These are phyloP conservation scores for Saccharomyces hybrid DNA, from an alignment of 1,139 yeast genomes.

Conservation along the genomic window DNA sequence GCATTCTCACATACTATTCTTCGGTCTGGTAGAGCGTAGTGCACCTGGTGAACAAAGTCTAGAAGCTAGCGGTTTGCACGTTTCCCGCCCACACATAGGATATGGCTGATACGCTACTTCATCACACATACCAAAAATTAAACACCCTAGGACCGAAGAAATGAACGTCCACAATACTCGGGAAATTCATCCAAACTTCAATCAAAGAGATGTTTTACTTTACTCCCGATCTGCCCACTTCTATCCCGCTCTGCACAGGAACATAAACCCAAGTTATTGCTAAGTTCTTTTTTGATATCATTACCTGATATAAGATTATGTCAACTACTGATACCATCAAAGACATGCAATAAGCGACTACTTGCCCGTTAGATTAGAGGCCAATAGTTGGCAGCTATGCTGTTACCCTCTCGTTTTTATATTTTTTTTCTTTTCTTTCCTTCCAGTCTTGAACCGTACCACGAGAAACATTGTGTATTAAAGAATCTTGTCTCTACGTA, in stretches of 20 bases:
- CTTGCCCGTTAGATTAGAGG: not conserved
- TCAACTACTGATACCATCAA: not conserved
- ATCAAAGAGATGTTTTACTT: not conserved
- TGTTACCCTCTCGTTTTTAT: not conserved
- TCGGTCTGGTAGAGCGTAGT: not conserved
- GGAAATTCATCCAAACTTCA: not conserved
- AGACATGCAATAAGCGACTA: not conserved
- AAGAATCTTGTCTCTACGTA: not conserved
- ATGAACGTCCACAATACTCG: not conserved
- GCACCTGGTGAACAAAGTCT: not conserved
- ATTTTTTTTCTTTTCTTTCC: not conserved
- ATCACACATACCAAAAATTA: not conserved
- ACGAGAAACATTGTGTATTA: not conserved
- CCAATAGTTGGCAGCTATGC: not conserved
- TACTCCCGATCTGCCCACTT: not conserved
- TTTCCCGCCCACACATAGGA: not conserved
- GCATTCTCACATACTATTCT: not conserved
- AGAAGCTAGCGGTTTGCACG: not conserved
- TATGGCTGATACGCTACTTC: not conserved
- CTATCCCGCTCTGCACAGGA: not conserved
- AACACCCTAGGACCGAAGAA: not conserved
- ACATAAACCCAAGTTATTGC: not conserved
- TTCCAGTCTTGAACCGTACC: not conserved
- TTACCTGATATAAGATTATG: not conserved
- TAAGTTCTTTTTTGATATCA: not conserved